phyloP scores from a whole-genome alignment of 2,329 filamentous ascomycete genomes.

The Microdochium trichocladiopsis region DNA sequence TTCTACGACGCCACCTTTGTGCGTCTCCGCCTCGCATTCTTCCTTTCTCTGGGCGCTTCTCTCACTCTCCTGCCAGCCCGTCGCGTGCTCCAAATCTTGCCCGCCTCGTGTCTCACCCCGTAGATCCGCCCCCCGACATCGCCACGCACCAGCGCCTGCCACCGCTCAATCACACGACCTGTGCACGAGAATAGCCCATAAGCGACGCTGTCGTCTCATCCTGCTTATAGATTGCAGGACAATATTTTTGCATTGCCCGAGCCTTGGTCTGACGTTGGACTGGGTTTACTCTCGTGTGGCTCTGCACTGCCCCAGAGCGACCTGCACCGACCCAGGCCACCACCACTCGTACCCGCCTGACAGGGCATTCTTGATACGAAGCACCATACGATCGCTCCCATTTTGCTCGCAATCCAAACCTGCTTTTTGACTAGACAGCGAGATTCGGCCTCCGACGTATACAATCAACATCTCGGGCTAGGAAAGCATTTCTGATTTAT shows the following conservation, averaged over 20 bases:
- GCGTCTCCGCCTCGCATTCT: background rate
- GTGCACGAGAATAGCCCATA: background rate
- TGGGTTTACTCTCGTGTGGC: background rate
- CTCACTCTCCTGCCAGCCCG: background rate
- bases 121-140: background rate
- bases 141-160: background rate
- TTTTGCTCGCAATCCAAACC: too few species aligned
- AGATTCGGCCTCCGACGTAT: too few species aligned
- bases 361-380: background rate
- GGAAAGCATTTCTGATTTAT: too few species aligned
- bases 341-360: background rate
- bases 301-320: background rate
- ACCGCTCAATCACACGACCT: background rate
- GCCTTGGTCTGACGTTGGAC: background rate
- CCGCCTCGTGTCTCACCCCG: background rate
- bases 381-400: background rate
- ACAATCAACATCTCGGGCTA: too few species aligned
- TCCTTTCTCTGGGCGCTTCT: background rate
- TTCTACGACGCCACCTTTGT: background rate
- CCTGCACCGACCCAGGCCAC: background rate
- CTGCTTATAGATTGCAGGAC: background rate
- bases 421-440: too few species aligned
- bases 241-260: background rate
- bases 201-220: background rate
- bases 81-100: background rate